phyloP scores from a whole-genome alignment of 768 basidiomycete species.

The Auricularia heimuer region DNA sequence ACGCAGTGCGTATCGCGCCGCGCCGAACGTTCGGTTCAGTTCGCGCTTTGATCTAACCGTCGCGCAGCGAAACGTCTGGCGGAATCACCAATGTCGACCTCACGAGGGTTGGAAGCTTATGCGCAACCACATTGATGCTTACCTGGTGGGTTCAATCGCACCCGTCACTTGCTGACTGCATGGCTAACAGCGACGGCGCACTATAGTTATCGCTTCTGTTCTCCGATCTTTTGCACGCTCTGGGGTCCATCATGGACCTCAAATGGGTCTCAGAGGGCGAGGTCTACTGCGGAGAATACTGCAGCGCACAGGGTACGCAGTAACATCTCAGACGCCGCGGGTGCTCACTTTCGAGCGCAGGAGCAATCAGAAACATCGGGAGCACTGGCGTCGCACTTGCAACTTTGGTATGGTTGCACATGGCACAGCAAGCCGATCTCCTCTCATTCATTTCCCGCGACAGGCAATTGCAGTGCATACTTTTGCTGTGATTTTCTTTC shows the following conservation, averaged over 20 bases:
- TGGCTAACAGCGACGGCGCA: slow-evolving; percentile 11
- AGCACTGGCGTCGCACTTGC: slow-evolving; percentile 33
- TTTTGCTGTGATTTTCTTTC: slow-evolving; percentile 25
- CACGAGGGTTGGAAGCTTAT: slow-evolving; percentile 19
- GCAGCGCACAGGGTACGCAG: slow-evolving; percentile 27
- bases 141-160: slow-evolving; percentile 23
- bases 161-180: neutral
- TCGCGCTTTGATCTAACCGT: neutral
- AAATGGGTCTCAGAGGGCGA: slow-evolving; percentile 28
- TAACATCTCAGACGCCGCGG: neutral
- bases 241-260: slow-evolving; percentile 29
- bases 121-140: slow-evolving; percentile 29
- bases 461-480: slow-evolving; percentile 33
- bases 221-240: slow-evolving; percentile 29
- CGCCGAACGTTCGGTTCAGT: neutral
- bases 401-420: slow-evolving; percentile 25
- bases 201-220: slow-evolving; percentile 17
- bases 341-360: slow-evolving; percentile 11
- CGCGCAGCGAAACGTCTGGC: slow-evolving; percentile 21
- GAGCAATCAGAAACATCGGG: slow-evolving; percentile 31
- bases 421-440: neutral
- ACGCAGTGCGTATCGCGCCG: slow-evolving; percentile 17
- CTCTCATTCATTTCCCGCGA: neutral
- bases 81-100: slow-evolving; percentile 15
- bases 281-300: slow-evolving; percentile 26